A percentile compares a stretch with the other conserved stretches of the same genome.
These are phyloP conservation scores for Ailanthus altissimus DNA, from an alignment of 345 rosid genomes.

Conservation along the genomic window DNA sequence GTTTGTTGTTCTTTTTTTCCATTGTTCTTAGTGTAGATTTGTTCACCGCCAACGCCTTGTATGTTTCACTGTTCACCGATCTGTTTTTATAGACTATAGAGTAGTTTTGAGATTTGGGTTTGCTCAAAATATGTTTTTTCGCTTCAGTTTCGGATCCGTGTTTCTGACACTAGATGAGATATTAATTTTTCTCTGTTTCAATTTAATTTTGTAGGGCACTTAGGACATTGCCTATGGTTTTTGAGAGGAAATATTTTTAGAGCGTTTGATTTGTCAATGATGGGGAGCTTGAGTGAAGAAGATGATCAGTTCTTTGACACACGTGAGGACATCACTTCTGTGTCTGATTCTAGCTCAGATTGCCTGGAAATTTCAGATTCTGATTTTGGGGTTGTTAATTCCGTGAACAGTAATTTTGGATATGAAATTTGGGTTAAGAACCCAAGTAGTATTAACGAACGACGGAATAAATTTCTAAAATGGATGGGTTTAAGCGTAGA, in stretches of 20 bases:
- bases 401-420: slow-evolving; percentile 25
- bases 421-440: slow-evolving; percentile 46
- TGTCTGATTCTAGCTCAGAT: slow-evolving; percentile 40
- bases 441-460: slow-evolving; percentile 46
- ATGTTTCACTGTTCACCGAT: slow-evolving; percentile 10
- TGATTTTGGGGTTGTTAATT: slow-evolving; percentile 15
- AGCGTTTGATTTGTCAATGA: slow-evolving; percentile 25
- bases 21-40: background rate
- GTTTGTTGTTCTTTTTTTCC: background rate
- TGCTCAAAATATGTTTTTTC: background rate
- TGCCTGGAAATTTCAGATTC: slow-evolving; percentile 29
- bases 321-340: slow-evolving; percentile 40
- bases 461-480: slow-evolving; percentile 46
- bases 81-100: background rate
- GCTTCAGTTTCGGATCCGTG: slow-evolving; percentile 20
- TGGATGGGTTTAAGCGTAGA: slow-evolving; percentile 45
- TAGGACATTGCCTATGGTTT: slow-evolving; percentile 32
- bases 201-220: slow-evolving; percentile 20
- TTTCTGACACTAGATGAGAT: background rate
- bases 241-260: slow-evolving; percentile 16
- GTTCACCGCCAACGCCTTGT: slow-evolving; percentile 3
- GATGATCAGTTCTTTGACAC: slow-evolving; percentile 44
- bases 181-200: background rate
- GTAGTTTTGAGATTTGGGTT: slow-evolving; percentile 27
- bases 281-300: slow-evolving; percentile 41